Percentiles rank a stretch among this genome's conserved stretches.
Evolutionary conservation across 192 early-diverging fungal genomes (phyloP).

Genomic region (Chytriomyces sp.): DNA sequence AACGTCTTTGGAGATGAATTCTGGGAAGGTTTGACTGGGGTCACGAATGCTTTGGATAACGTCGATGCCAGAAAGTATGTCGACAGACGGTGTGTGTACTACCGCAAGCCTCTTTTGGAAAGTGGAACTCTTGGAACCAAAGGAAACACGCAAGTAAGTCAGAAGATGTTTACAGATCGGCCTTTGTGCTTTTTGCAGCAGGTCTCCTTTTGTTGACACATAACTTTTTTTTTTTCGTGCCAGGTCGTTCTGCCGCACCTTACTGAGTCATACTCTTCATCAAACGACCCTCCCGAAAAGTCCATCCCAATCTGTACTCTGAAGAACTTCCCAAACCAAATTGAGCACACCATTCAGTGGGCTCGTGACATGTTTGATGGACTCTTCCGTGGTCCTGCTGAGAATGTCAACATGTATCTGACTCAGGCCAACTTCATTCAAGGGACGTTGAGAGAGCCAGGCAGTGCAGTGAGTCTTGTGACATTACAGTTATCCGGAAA

Average conservation of each 20-base stretch:
- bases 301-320: conserved; percentile 97
- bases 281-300: conserved; percentile 97
- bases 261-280: conserved; percentile 98
- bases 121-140: conserved; percentile 99
- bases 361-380: conserved; percentile 96
- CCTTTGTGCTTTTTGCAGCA: conserved; percentile 32
- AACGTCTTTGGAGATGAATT: conserved; percentile 90
- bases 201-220: neutral
- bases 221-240: neutral
- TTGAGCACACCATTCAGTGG: conserved; percentile 92
- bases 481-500: neutral
- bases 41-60: conserved; percentile 98
- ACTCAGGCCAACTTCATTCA: conserved; percentile 85
- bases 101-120: conserved; percentile 91
- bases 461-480: conserved; percentile 48
- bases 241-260: conserved; percentile 87
- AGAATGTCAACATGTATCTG: conserved; percentile 94
- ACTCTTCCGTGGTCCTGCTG: conserved; percentile 86
- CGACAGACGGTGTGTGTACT: conserved; percentile 96
- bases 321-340: conserved; percentile 94
- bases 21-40: conserved; percentile 85
- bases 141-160: conserved; percentile 91
- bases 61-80: conserved; percentile 97
- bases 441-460: conserved; percentile 73
- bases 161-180: too few species aligned